Percentiles rank a stretch among this genome's conserved stretches.
These are phyloP conservation scores for Fusarium sp. DNA, from an alignment of 2,329 filamentous ascomycete genomes.

Conservation along the genomic window DNA sequence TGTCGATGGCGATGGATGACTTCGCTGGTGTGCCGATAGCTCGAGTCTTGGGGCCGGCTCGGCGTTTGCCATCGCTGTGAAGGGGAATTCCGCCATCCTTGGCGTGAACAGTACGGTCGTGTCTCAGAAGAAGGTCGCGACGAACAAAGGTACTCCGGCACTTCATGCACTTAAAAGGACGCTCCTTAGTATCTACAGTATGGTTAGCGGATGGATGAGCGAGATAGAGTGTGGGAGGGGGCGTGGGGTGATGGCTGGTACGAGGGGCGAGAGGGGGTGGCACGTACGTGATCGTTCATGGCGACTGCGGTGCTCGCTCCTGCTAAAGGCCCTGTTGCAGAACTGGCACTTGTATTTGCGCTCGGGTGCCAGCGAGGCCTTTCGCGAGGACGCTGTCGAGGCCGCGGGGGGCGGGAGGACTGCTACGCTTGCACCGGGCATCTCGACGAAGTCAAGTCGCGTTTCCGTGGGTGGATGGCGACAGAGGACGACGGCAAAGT, in stretches of 20 bases:
- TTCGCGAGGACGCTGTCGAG: constrained; percentile 79
- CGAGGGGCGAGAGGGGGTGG: constrained; percentile 24
- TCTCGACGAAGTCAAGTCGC: constrained; percentile 60
- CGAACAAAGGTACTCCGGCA: constrained; percentile 98
- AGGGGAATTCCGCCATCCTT: constrained; percentile 96
- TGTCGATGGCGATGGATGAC: constrained; percentile 82
- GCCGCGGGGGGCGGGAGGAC: constrained; percentile 72
- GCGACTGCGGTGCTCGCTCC: constrained; percentile 95
- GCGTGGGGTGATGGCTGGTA: constrained; percentile 17
- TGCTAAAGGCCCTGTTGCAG: constrained; percentile 96
- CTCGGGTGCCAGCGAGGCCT: constrained; percentile 83
- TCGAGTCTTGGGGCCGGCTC: constrained; percentile 76
- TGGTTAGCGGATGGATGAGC: constrained; percentile 41
- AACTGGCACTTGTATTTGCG: constrained; percentile 99
- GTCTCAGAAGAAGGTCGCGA: constrained; percentile 93
- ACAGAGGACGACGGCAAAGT: constrained; percentile 42
- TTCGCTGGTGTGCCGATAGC: constrained; percentile 77
- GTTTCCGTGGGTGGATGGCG: constrained; percentile 41
- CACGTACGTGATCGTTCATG: constrained; percentile 98
- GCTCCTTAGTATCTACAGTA: constrained; percentile 90
- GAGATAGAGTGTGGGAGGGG: constrained; percentile 19
- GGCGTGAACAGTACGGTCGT: constrained; percentile 98
- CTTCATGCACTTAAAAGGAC: constrained; percentile 98
- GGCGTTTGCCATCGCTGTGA: constrained; percentile 93
- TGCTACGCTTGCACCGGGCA: constrained; percentile 79